Percentiles rank a stretch among this genome's conserved stretches.
These are phyloP conservation scores for Exidia glandulosa DNA, from an alignment of 768 basidiomycete species.

Conservation along the genomic window DNA sequence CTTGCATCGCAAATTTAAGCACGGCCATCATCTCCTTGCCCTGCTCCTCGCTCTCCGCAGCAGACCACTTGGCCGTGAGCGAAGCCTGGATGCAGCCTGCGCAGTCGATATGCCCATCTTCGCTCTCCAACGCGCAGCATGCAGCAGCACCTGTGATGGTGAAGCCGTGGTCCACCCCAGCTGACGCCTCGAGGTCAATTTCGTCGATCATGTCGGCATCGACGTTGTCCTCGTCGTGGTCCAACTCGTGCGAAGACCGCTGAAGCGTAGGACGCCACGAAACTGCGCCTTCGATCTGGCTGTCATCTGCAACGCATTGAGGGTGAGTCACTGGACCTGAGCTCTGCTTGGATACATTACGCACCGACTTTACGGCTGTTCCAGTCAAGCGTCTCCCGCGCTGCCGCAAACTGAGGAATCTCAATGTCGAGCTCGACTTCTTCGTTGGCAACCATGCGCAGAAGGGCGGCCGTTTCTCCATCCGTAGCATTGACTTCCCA, in stretches of 20 bases:
- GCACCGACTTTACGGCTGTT: constrained; percentile 84
- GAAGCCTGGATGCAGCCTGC: constrained; percentile 16
- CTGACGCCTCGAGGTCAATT: no score
- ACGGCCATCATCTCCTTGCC: constrained; percentile 10
- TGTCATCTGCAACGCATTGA: constrained; percentile 48
- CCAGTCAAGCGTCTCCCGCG: constrained; percentile 55
- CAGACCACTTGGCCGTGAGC: constrained; percentile 12
- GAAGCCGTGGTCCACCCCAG: constrained; percentile 30
- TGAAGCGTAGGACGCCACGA: constrained; percentile 12
- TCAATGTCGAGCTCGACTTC: constrained; percentile 69
- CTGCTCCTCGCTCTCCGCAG: constrained; percentile 13
- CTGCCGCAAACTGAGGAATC: constrained; percentile 43
- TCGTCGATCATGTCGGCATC: constrained; percentile 1
- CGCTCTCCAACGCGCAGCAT: constrained; percentile 33
- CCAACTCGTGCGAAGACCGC: constrained; percentile 26
- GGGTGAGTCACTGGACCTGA: neutral
- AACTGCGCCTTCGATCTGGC: constrained; percentile 67
- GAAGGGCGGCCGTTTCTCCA: constrained; percentile 66
- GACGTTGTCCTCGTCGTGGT: constrained; percentile 6
- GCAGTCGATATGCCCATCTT: constrained; percentile 18
- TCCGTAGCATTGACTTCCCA: constrained; percentile 76
- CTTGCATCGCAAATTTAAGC: constrained; percentile 9
- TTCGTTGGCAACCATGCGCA: constrained; percentile 74
- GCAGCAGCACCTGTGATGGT: constrained; percentile 31
- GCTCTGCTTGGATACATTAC: constrained; percentile 7